Conservation (phyloP, 306 rosid species). For the Cyamopsis tetragonoloba region DNA sequence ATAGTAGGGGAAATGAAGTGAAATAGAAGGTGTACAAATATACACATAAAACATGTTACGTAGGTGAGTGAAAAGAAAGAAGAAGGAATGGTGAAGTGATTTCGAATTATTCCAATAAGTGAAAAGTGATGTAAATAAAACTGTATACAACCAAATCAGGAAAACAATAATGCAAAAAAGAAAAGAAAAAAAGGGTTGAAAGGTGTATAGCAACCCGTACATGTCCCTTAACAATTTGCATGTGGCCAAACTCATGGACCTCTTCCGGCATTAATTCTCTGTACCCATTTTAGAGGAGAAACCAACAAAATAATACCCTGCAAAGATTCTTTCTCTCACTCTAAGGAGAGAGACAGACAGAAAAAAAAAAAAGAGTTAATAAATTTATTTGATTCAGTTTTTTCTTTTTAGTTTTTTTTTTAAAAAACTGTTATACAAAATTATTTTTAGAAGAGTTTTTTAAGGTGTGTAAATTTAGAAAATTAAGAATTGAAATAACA, state of each 20-base stretch:
- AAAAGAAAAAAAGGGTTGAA: slow-evolving; percentile 36
- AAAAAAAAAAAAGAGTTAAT: not conserved
- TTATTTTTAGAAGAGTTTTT: no score
- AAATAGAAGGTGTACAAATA: slow-evolving; percentile 30
- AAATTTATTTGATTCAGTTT: no score
- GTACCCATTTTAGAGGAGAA: slow-evolving; percentile 27
- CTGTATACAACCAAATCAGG: slow-evolving; percentile 46
- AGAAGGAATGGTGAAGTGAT: no score
- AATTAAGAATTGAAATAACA: no score
- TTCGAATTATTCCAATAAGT: slow-evolving; percentile 36
- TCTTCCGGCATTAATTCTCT: slow-evolving; percentile 35
- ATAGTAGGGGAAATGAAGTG: slow-evolving; percentile 16
- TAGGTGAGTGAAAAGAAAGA: slow-evolving; percentile 27
- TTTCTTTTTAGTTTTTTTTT: not conserved
- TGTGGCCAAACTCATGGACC: slow-evolving; percentile 32
- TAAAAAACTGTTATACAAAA: no score
- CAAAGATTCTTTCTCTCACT: slow-evolving; percentile 69
- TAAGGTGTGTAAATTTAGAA: no score
- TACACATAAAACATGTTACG: slow-evolving; percentile 33
- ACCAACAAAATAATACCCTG: slow-evolving; percentile 36
- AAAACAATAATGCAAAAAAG: slow-evolving; percentile 43
- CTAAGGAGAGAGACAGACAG: not conserved
- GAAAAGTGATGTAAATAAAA: slow-evolving; percentile 28
- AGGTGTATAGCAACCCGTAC: slow-evolving; percentile 32
- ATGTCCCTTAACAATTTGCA: slow-evolving; percentile 17